Conservation (phyloP, 805 yeast species). For the Candida awuae region DNA sequence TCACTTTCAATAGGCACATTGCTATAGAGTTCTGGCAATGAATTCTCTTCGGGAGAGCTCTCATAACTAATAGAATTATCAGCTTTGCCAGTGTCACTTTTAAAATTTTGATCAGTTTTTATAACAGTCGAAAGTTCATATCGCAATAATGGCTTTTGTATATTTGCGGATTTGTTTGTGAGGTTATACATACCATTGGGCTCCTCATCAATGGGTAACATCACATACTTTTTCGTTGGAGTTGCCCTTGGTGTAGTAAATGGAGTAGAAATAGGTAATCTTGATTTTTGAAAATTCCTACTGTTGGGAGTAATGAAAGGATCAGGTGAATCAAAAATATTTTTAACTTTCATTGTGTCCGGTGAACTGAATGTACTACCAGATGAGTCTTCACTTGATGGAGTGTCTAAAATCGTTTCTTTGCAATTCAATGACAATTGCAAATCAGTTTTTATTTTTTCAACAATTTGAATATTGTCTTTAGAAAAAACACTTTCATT, state of each 20-base stretch:
- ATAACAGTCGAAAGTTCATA: constrained; percentile 5
- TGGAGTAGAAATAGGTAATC: constrained; percentile 11
- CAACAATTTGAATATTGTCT: constrained; percentile 10
- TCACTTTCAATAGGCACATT: too few relatives aligned
- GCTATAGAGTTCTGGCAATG: too few relatives aligned
- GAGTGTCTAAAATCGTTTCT: neutral
- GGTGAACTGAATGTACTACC: constrained; percentile 10
- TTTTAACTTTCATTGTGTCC: constrained; percentile 7
- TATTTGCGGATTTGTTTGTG: neutral
- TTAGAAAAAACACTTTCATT: constrained; percentile 6
- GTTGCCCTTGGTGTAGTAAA: constrained; percentile 12
- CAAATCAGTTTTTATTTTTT: constrained; percentile 9
- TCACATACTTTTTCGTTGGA: constrained; percentile 7
- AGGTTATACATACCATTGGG: neutral
- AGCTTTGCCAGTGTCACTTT: constrained; percentile 4
- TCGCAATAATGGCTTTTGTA: constrained; percentile 4
- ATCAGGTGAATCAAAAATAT: constrained; percentile 17
- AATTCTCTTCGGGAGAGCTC: neutral
- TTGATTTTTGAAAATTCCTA: constrained; percentile 11
- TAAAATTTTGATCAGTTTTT: neutral
- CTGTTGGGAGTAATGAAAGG: constrained; percentile 28
- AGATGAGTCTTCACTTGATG: neutral
- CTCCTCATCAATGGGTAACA: constrained; percentile 3
- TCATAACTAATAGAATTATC: constrained; percentile 5
- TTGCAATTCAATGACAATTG: neutral